phyloP scores from a whole-genome alignment of 345 rosid genomes.

The Cochlearia excelsa region DNA sequence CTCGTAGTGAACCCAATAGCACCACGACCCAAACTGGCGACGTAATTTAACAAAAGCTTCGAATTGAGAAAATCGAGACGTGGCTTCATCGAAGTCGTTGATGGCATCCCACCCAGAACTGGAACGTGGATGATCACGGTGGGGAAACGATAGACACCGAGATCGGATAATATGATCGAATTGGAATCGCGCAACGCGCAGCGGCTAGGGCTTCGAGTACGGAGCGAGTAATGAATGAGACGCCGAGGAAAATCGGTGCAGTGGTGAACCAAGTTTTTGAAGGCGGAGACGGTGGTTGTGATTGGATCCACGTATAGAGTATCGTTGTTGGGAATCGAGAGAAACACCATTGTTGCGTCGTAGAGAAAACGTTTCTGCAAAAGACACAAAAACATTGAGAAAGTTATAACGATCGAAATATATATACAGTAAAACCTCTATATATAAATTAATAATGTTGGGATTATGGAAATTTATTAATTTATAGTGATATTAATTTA shows the following conservation, averaged over 20 bases:
- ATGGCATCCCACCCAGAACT: constrained; percentile 62
- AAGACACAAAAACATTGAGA: too few species aligned
- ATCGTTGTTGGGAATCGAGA: constrained; percentile 48
- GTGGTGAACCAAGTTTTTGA: constrained; percentile 46
- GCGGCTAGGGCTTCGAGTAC: constrained; percentile 26
- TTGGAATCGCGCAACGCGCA: constrained; percentile 19
- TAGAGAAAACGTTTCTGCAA: not conserved
- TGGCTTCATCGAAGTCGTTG: constrained; percentile 56
- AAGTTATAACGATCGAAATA: too few species aligned
- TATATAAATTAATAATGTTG: too few species aligned
- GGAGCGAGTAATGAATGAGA: constrained; percentile 40
- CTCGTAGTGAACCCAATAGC: constrained; percentile 98
- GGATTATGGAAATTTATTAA: too few species aligned
- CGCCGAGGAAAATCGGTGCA: constrained; percentile 44
- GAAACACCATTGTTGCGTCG: constrained; percentile 48
- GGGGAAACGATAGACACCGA: constrained; percentile 47
- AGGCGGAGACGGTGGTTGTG: constrained; percentile 50
- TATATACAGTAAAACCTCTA: too few species aligned
- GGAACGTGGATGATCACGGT: constrained; percentile 72
- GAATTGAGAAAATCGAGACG: constrained; percentile 85
- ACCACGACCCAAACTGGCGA: constrained; percentile 95
- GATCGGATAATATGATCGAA: constrained; percentile 44
- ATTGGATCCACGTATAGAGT: constrained; percentile 51
- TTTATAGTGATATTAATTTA: too few species aligned
- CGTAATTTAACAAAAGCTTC: constrained; percentile 80